A percentile compares a stretch with the other conserved stretches of the same genome.
phyloP scores from a whole-genome alignment of 2,329 filamentous ascomycete genomes.

The Trichoderma brevicompactum region DNA sequence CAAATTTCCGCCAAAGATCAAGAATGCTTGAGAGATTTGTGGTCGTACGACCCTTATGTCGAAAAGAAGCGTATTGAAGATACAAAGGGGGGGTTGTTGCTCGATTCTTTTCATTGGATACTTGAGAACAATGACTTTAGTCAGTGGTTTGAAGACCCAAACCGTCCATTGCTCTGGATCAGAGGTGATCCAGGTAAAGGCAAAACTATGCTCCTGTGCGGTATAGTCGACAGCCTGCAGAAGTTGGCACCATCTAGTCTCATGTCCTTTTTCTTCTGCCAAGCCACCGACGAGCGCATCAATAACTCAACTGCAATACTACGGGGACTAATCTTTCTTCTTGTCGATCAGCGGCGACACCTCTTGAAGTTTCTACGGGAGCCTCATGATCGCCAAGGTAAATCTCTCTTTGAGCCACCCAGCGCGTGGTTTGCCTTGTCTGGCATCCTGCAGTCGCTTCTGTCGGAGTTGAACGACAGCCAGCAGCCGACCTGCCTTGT shows the following conservation, averaged over 20 bases:
- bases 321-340: conserved; percentile 38
- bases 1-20: conserved; percentile 14
- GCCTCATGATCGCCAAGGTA: conserved; percentile 42
- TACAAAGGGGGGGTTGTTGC: background rate
- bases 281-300: conserved; percentile 37
- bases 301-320: conserved; percentile 48
- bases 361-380: conserved; percentile 43
- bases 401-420: conserved; percentile 45
- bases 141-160: conserved; percentile 24
- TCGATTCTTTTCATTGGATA: background rate
- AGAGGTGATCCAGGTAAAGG: conserved; percentile 48
- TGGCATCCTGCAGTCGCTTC: conserved; percentile 45
- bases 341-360: conserved; percentile 41
- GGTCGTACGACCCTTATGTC: background rate
- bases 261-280: conserved; percentile 17
- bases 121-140: background rate
- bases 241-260: background rate
- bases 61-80: conserved; percentile 1
- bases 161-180: conserved; percentile 43
- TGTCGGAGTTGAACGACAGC: conserved; percentile 39
- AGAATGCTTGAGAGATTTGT: background rate
- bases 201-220: conserved; percentile 50
- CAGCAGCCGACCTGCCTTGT: conserved; percentile 38
- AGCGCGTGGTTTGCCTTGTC: conserved; percentile 46
- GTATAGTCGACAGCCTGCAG: conserved; percentile 38